phyloP scores from a whole-genome alignment of 352 stramenopile genomes.

The Halophytophthora polymorphica region DNA sequence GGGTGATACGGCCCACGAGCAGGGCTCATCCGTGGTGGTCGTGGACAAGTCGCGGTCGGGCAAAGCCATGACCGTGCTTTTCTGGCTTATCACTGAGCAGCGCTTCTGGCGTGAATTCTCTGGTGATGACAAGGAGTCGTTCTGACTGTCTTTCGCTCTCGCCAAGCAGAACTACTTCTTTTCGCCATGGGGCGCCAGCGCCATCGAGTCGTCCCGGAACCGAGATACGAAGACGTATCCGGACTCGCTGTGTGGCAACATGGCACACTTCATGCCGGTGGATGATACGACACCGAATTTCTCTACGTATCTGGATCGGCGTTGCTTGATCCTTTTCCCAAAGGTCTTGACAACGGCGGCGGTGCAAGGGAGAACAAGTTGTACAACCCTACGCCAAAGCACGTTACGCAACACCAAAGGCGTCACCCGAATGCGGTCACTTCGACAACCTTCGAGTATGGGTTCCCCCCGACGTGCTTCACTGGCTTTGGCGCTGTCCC shows the following conservation, averaged over 20 bases:
- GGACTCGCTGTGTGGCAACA: conserved; percentile 49
- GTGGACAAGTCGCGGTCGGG: conserved; percentile 35
- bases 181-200: conserved; percentile 47
- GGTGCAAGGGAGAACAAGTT: conserved; percentile 28
- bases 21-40: conserved; percentile 59
- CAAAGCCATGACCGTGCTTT: conserved; percentile 41
- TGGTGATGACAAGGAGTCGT: conserved; percentile 61
- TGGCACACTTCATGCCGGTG: conserved; percentile 49
- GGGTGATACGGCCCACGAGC: conserved; percentile 44
- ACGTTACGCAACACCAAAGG: conserved; percentile 42
- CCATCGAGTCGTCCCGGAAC: conserved; percentile 42
- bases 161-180: conserved; percentile 50
- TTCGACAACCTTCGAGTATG: conserved; percentile 14
- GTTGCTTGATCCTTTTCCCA: conserved; percentile 40
- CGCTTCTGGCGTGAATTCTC: conserved; percentile 45
- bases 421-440: conserved; percentile 15
- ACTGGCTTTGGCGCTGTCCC: conserved; percentile 36
- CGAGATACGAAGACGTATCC: conserved; percentile 45
- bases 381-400: conserved; percentile 36
- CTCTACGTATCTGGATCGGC: conserved; percentile 56
- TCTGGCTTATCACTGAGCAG: conserved; percentile 49
- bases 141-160: conserved; percentile 63
- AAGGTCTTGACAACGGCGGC: conserved; percentile 22
- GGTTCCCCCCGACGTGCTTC: conserved; percentile 37
- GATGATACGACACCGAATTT: conserved; percentile 28